phyloP scores from a whole-genome alignment of 805 yeast genomes.

The Tetrapisispora fleetii region DNA sequence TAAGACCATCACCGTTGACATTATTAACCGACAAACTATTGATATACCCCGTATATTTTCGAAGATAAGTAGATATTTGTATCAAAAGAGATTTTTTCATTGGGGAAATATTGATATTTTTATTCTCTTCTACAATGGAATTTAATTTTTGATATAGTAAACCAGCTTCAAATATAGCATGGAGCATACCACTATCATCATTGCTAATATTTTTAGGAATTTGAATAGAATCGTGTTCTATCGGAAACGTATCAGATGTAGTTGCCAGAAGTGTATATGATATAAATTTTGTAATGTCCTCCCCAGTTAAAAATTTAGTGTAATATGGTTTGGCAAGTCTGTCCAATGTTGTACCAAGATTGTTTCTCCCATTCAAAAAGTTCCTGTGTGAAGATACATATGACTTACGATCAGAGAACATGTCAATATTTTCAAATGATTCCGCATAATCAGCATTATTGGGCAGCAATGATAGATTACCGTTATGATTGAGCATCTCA shows the following conservation, averaged over 20 bases:
- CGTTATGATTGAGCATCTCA: constrained; percentile 7
- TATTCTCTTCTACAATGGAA: constrained; percentile 23
- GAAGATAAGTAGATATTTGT: constrained; percentile 35
- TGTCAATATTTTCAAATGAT: constrained; percentile 33
- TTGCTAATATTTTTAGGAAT: constrained; percentile 47
- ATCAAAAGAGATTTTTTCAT: constrained; percentile 53
- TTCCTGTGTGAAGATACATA: constrained; percentile 22
- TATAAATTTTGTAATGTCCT: constrained; percentile 37
- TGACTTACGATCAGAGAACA: constrained; percentile 32
- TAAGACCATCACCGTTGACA: constrained; percentile 13
- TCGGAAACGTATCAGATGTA: constrained; percentile 47
- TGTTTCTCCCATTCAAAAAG: constrained; percentile 4
- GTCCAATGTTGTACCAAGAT: constrained; percentile 11
- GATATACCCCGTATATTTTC: constrained; percentile 34
- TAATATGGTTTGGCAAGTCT: constrained; percentile 25
- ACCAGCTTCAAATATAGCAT: constrained; percentile 59
- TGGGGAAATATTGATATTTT: constrained; percentile 34
- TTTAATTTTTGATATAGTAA: constrained; percentile 46
- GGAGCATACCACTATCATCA: constrained; percentile 47
- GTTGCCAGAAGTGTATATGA: constrained; percentile 52
- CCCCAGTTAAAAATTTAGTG: constrained; percentile 30
- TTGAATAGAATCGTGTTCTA: constrained; percentile 27
- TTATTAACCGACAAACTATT: constrained; percentile 35
- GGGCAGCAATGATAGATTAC: constrained; percentile 5
- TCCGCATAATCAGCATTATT: constrained; percentile 27